phyloP scores from a whole-genome alignment of 805 yeast genomes.

The Candida caryicola region DNA sequence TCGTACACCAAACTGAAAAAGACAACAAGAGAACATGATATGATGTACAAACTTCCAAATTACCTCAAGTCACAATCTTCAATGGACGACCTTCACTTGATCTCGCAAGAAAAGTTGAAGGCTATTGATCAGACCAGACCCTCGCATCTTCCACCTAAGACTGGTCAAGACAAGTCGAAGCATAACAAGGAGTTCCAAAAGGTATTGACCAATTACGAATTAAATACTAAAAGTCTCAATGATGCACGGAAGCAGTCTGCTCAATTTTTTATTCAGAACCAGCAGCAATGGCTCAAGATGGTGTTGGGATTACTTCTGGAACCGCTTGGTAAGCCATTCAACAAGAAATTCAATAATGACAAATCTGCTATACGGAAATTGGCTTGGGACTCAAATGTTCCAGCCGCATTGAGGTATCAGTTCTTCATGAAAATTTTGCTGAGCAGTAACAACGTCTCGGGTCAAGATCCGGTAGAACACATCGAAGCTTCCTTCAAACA shows the following conservation, averaged over 20 bases:
- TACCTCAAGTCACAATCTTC: slow-evolving; percentile 39
- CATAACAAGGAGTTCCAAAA: slow-evolving; percentile 57
- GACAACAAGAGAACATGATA: slow-evolving; percentile 28
- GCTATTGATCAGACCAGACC: slow-evolving; percentile 63
- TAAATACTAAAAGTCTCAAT: slow-evolving; percentile 23
- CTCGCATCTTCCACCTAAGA: slow-evolving; percentile 69
- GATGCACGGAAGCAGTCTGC: slow-evolving; percentile 20
- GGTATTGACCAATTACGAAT: slow-evolving; percentile 40
- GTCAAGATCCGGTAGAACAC: slow-evolving; percentile 15
- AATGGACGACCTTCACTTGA: slow-evolving; percentile 57
- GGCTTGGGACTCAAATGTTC: slow-evolving; percentile 37
- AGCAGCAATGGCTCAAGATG: slow-evolving; percentile 28
- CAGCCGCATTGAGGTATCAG: slow-evolving; percentile 23
- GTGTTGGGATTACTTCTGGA: slow-evolving; percentile 15
- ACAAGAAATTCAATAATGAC: slow-evolving; percentile 24
- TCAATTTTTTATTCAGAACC: slow-evolving; percentile 18
- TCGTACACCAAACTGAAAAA: slow-evolving; percentile 34
- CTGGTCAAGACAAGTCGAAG: slow-evolving; percentile 45
- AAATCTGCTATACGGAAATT: slow-evolving; percentile 31
- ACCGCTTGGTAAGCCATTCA: slow-evolving; percentile 18
- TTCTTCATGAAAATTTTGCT: slow-evolving; percentile 27
- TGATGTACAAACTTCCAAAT: slow-evolving; percentile 37
- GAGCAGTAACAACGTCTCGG: slow-evolving; percentile 9
- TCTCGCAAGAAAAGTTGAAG: slow-evolving; percentile 59
- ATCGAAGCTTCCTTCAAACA: slow-evolving; percentile 17